Percentiles rank a stretch among this genome's conserved stretches.
Conservation (phyloP, 2,329 filamentous ascomycete species). For the Hypoxylon sp. region DNA sequence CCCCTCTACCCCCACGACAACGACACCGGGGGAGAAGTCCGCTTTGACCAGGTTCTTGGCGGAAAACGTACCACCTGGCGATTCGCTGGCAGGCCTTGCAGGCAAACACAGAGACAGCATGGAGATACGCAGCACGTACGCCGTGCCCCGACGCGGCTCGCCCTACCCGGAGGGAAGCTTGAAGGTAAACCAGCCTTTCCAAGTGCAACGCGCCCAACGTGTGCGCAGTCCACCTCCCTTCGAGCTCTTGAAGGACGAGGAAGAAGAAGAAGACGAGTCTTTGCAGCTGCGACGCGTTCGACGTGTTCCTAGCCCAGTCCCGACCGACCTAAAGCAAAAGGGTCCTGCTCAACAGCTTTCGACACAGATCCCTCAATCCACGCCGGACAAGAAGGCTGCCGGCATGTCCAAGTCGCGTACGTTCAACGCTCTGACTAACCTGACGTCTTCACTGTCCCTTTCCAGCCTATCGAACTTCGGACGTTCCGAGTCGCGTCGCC, state of each 20-base stretch:
- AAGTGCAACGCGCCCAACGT: background rate
- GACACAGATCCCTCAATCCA: background rate
- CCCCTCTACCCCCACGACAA: background rate
- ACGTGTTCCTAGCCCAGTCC: background rate
- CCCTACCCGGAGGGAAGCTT: background rate
- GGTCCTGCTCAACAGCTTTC: background rate
- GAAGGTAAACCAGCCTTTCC: background rate
- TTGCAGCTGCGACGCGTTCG: background rate
- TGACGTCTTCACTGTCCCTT: conserved; percentile 63
- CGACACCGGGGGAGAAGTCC: background rate
- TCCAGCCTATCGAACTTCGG: conserved; percentile 53
- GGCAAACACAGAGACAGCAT: conserved; percentile 39
- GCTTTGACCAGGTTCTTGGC: conserved; percentile 17
- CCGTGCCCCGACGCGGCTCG: conserved; percentile 2
- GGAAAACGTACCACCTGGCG: conserved; percentile 50
- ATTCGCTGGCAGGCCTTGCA: conserved; percentile 29
- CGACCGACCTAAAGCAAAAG: background rate
- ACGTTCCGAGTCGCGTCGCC: conserved; percentile 64
- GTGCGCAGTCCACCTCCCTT: background rate
- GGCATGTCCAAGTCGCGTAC: conserved; percentile 63
- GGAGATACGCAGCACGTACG: conserved; percentile 25
- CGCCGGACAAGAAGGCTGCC: background rate
- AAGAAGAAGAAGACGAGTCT: background rate
- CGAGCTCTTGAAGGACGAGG: background rate
- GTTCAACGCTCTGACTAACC: conserved; percentile 61